Base-by-base conservation (phyloP, 208 protist species). In the Acanthamoeba healyi region DNA sequence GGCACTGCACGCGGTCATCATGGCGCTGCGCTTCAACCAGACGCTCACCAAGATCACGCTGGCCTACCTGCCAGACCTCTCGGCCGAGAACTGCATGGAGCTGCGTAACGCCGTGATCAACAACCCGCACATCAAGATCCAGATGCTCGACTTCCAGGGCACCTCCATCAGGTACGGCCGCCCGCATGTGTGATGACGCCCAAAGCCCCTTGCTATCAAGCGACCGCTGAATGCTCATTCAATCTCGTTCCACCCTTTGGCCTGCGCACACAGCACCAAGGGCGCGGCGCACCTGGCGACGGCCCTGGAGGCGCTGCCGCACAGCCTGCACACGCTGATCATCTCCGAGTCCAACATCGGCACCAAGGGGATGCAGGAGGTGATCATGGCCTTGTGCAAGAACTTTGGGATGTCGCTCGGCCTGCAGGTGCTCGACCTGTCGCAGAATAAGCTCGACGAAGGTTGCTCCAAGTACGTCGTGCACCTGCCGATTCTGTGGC, bases 21-120 rank as follows among this genome's bases (percentile, higher is more conserved):
- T 51, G 72, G 72, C 72, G 14, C 36, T 81, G 38, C 26, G 34
- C 26, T 49, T 51, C 72, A 81, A 81, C 36, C 14, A 81, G 36
- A 81, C 72, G 26, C 72, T 81, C 14, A 51, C 72, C 34, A 81
- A 81, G 36, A 49, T 81, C 22, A 81, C 72, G 72, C 72, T 81
- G 38, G 34, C 72, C 40, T 49, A 81, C 36, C 72, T 81, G 72
- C 72, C 72, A 4, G 34, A 40, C 72, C 72, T 81, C 22, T 51
- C 72, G 38, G 72, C 40, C 34, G 72, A 40, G 19, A 12, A 81
- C 36, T 81, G 72, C 72, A 40, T 81, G 38, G 38, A 51, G 12
- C 40, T 81, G 10, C 72, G 72, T n/a, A 81, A 81, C 72, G 72
- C 72, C 72, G 40, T 81, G 22, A 81, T 81, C 72, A 81, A 81